These are phyloP conservation scores for Puccinia hordei DNA, from an alignment of 1,284 basidiomycete genomes.

Conservation along the genomic window DNA sequence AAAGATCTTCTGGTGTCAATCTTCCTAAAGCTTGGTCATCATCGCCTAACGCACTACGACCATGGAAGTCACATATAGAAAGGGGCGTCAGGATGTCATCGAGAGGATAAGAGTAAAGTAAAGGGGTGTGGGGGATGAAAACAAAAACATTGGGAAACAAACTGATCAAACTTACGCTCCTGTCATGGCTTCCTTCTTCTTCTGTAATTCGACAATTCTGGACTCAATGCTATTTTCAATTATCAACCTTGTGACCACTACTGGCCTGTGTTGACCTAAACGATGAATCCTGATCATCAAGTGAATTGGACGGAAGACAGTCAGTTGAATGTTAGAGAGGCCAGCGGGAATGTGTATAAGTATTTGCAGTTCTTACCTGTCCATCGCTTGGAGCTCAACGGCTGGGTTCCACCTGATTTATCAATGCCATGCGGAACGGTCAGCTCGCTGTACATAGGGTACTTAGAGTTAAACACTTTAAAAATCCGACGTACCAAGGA, in stretches of 20 bases:
- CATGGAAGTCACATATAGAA: neutral
- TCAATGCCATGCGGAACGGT: neutral
- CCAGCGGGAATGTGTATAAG: neutral
- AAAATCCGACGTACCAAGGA: conserved; percentile 60
- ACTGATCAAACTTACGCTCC: conserved; percentile 52
- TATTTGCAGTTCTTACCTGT: conserved; percentile 31
- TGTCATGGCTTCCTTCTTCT: conserved; percentile 59
- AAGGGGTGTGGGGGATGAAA: neutral
- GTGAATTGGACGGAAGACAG: neutral
- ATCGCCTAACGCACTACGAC: conserved; percentile 43
- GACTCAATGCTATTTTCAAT: conserved; percentile 96
- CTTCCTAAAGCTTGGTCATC: conserved; percentile 51
- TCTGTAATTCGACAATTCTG: conserved; percentile 67
- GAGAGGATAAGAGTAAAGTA: neutral
- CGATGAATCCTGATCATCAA: conserved; percentile 65
- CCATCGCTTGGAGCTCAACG: conserved; percentile 51
- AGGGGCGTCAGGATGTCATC: neutral
- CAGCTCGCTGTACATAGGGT: neutral
- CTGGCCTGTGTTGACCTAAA: conserved; percentile 85
- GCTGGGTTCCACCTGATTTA: conserved; percentile 50
- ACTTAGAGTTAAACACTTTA: neutral
- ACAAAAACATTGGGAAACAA: neutral
- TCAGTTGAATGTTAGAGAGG: neutral
- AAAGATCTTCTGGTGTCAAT: conserved; percentile 51
- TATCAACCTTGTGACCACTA: conserved; percentile 88